Conservation (phyloP, 768 basidiomycete genomes). For the Sarcodon aspratus region DNA sequence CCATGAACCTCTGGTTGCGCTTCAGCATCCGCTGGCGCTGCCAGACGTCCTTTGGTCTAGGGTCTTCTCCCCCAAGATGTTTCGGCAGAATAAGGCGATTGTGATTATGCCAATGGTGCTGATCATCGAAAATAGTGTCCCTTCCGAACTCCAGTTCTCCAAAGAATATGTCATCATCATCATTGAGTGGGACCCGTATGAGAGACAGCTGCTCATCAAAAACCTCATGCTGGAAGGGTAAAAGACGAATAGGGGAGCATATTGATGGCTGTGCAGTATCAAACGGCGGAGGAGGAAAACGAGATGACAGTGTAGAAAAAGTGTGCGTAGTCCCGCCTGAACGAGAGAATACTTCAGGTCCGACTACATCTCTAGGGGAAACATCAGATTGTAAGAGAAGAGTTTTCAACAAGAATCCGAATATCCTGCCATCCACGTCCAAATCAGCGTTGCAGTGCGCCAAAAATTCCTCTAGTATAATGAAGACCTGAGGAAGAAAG, state of each 20-base stretch:
- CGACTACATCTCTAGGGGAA: slow-evolving; percentile 17
- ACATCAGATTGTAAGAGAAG: slow-evolving; percentile 13
- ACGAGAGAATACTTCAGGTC: slow-evolving; percentile 10
- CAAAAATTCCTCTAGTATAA: slow-evolving; percentile 13
- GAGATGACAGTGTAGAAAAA: slow-evolving; percentile 7
- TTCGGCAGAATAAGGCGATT: slow-evolving; percentile 36
- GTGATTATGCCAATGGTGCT: slow-evolving; percentile 49
- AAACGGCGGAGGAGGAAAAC: not conserved
- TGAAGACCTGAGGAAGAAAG: slow-evolving; percentile 32
- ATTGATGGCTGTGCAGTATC: not conserved
- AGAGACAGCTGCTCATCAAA: slow-evolving; percentile 29
- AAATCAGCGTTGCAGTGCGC: slow-evolving; percentile 14
- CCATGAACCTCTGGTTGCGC: slow-evolving; percentile 47
- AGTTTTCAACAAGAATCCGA: slow-evolving; percentile 30
- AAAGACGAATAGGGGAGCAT: slow-evolving; percentile 9
- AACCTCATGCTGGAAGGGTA: slow-evolving; percentile 27
- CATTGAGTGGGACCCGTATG: slow-evolving; percentile 17
- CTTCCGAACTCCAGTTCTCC: slow-evolving; percentile 24
- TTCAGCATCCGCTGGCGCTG: slow-evolving; percentile 25
- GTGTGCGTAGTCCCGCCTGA: slow-evolving; percentile 11
- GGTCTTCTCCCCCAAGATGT: slow-evolving; percentile 37
- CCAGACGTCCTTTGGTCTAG: slow-evolving; percentile 20
- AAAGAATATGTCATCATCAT: slow-evolving; percentile 7
- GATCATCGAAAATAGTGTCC: slow-evolving; percentile 34
- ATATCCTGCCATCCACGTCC: slow-evolving; percentile 47